Percentiles rank a stretch among this genome's conserved stretches.
phyloP scores from a whole-genome alignment of 768 basidiomycete species.

The Tulasnella sp. region DNA sequence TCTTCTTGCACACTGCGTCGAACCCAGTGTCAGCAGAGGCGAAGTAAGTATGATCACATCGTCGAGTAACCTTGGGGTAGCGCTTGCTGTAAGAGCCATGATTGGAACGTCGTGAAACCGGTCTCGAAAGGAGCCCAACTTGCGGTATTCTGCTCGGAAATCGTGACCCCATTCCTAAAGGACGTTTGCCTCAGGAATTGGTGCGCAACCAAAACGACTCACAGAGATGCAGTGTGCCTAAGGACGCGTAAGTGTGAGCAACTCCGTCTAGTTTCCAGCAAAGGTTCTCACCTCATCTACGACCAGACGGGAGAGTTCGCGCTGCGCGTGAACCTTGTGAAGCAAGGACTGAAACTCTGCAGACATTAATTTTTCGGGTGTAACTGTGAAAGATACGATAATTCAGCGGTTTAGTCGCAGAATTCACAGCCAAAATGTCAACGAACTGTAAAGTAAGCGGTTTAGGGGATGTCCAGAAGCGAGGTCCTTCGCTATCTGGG shows the following conservation, averaged over 20 bases:
- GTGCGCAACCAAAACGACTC: not conserved
- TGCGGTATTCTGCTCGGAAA: slow-evolving; percentile 62
- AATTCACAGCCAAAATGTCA: not conserved
- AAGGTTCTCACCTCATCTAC: slow-evolving; percentile 54
- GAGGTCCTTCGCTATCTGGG: slow-evolving; percentile 51
- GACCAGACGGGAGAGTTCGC: slow-evolving; percentile 57
- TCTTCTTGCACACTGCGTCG: slow-evolving; percentile 54
- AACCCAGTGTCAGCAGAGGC: slow-evolving; percentile 4
- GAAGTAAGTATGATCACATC: not conserved
- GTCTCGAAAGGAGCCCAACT: slow-evolving; percentile 55
- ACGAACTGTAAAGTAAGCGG: slow-evolving; percentile 60
- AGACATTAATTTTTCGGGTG: slow-evolving; percentile 59
- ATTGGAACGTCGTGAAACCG: slow-evolving; percentile 60
- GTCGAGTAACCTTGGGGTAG: slow-evolving; percentile 55
- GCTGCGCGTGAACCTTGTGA: slow-evolving; percentile 37
- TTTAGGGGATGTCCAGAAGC: slow-evolving; percentile 43
- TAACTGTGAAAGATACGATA: slow-evolving; percentile 34
- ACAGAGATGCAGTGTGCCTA: slow-evolving; percentile 80
- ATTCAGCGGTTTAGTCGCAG: not conserved
- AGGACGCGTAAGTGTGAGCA: not conserved
- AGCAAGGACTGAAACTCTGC: slow-evolving; percentile 43
- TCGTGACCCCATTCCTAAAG: slow-evolving; percentile 77
- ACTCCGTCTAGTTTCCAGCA: not conserved
- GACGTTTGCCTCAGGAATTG: not conserved
- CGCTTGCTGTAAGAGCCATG: slow-evolving; percentile 80